Conservation (phyloP, 495 filamentous ascomycete species). For the Penicillium crystallinum region DNA sequence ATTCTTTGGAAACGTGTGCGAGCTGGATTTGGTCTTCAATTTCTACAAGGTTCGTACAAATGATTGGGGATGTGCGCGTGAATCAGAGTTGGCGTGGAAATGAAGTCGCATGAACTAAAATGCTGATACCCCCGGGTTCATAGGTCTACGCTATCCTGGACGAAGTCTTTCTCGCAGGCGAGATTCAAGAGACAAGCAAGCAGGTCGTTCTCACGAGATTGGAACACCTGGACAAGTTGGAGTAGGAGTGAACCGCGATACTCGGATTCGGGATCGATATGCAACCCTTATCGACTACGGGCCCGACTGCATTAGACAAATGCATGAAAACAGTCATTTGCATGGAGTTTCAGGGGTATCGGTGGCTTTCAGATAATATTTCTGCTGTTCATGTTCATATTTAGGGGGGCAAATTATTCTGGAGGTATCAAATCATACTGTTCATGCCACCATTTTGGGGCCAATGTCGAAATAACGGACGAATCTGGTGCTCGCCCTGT, state of each 20-base stretch:
- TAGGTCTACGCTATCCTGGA: slow-evolving; percentile 98
- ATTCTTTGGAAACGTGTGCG: slow-evolving; percentile 99
- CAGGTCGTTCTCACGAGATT: slow-evolving; percentile 92
- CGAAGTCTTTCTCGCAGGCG: slow-evolving; percentile 93
- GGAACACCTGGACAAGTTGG: slow-evolving; percentile 94
- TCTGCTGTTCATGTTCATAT: slow-evolving; percentile 4
- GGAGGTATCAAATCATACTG: slow-evolving; percentile 4
- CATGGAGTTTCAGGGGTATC: slow-evolving; percentile 21
- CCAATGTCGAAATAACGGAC: slow-evolving; percentile 21
- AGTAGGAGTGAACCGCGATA: slow-evolving; percentile 41
- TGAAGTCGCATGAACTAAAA: neutral
- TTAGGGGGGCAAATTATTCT: neutral
- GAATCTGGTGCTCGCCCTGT: slow-evolving; percentile 7
- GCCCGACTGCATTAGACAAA: neutral
- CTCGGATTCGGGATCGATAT: neutral
- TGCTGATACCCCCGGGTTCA: slow-evolving; percentile 8
- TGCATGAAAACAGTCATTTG: slow-evolving; percentile 12
- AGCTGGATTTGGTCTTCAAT: slow-evolving; percentile 98
- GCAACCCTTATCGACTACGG: slow-evolving; percentile 10
- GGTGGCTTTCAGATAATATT: slow-evolving; percentile 6
- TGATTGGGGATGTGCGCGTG: neutral
- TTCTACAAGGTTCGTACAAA: slow-evolving; percentile 69
- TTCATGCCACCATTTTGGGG: slow-evolving; percentile 19
- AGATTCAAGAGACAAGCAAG: slow-evolving; percentile 97
- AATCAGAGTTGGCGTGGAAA: neutral